Conservation (phyloP, 2,329 filamentous ascomycete genomes). For the Cladosporium sp. region DNA sequence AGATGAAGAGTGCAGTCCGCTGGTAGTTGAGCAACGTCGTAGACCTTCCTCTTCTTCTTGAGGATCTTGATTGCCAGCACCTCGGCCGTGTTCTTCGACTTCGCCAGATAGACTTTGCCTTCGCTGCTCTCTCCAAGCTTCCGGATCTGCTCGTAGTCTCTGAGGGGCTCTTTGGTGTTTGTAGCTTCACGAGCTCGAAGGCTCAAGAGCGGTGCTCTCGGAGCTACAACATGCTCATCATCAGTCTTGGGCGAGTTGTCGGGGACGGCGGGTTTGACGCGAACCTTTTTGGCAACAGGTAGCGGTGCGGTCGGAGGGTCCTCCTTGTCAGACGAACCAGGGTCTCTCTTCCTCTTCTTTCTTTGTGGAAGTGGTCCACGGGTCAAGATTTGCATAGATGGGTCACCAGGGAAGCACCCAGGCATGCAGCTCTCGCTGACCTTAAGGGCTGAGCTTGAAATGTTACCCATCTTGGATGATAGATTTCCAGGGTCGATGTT, state of each 20-base stretch:
- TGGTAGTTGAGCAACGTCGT: not conserved
- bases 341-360: not conserved
- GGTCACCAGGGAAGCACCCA: not conserved
- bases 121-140: slow-evolving; percentile 1
- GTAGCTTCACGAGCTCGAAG: not conserved
- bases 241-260: not conserved
- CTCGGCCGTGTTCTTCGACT: not conserved
- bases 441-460: not conserved
- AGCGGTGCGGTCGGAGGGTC: not conserved
- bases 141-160: not conserved
- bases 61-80: slow-evolving; percentile 1
- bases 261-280: not conserved
- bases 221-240: not conserved
- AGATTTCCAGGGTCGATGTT: not conserved
- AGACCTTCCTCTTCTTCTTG: not conserved
- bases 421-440: not conserved
- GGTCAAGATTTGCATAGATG: not conserved
- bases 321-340: not conserved
- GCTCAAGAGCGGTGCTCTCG: not conserved
- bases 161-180: not conserved
- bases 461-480: not conserved
- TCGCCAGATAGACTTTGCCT: not conserved
- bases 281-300: not conserved
- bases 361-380: not conserved
- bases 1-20: not conserved